These are phyloP conservation scores for Penicillium sp. DNA, from an alignment of 2,329 filamentous ascomycete genomes.

Conservation along the genomic window DNA sequence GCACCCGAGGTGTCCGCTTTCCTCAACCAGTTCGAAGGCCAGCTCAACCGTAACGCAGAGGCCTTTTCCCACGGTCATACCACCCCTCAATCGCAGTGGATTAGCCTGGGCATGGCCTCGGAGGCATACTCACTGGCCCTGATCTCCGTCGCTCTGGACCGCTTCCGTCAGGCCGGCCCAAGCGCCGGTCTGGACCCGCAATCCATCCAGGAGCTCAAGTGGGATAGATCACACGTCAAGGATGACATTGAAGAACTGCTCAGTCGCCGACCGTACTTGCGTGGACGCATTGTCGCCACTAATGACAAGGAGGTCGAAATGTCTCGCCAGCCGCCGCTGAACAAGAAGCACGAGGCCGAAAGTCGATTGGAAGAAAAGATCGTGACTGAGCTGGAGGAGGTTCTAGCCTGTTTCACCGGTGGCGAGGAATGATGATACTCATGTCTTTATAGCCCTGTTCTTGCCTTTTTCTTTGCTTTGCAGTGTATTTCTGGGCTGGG, in stretches of 20 bases:
- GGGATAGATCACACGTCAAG: conserved; percentile 72
- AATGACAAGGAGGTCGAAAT: conserved; percentile 73
- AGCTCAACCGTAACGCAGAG: conserved; percentile 73
- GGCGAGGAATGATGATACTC: conserved; percentile 38
- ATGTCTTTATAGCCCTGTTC: conserved; percentile 20
- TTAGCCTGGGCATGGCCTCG: conserved; percentile 73
- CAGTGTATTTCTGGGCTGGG: conserved; percentile 19
- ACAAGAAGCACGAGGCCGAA: conserved; percentile 54
- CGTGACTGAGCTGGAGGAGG: conserved; percentile 67
- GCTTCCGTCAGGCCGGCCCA: conserved; percentile 66
- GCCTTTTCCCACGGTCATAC: conserved; percentile 63
- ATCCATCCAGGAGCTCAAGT: conserved; percentile 73
- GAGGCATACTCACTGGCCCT: conserved; percentile 81
- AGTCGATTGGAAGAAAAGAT: conserved; percentile 78
- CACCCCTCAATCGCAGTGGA: conserved; percentile 60
- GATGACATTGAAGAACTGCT: conserved; percentile 87
- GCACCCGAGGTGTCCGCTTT: conserved; percentile 85
- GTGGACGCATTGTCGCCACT: conserved; percentile 73
- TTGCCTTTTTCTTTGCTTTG: conserved; percentile 10
- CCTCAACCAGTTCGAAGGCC: conserved; percentile 83
- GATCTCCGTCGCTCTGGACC: conserved; percentile 72
- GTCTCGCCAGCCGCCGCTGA: conserved; percentile 47
- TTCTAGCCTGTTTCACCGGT: conserved; percentile 47
- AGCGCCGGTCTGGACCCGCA: conserved; percentile 60
- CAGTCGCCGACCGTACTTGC: conserved; percentile 68